These are phyloP conservation scores for Rutstroemia sp. DNA, from an alignment of 2,329 filamentous ascomycete species.

Conservation along the genomic window DNA sequence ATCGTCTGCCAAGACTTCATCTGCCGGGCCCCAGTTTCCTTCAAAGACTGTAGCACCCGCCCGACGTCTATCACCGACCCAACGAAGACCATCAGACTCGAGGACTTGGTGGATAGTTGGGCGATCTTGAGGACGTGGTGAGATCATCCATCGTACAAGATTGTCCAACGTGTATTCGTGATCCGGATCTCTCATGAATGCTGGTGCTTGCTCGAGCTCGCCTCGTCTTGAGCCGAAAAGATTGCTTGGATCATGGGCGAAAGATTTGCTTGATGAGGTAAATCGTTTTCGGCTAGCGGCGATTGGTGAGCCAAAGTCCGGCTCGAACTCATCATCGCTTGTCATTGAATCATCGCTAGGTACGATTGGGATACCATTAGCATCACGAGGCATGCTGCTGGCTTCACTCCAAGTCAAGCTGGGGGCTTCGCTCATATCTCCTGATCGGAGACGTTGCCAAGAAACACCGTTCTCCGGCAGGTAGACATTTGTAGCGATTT, in stretches of 20 bases:
- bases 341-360: conserved; percentile 28
- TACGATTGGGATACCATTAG: conserved; percentile 58
- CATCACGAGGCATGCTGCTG: conserved; percentile 65
- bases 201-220: conserved; percentile 61
- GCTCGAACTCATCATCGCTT: conserved; percentile 34
- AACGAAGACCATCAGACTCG: conserved; percentile 64
- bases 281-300: conserved; percentile 25
- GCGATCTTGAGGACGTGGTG: conserved; percentile 62
- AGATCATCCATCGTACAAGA: conserved; percentile 83
- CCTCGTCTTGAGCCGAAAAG: conserved; percentile 36
- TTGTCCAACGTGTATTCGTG: conserved; percentile 73
- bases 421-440: conserved; percentile 82
- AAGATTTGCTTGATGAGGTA: conserved; percentile 23
- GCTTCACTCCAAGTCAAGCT: conserved; percentile 76
- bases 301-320: conserved; percentile 32
- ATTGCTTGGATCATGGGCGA: conserved; percentile 29
- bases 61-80: conserved; percentile 69
- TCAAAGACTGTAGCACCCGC: conserved; percentile 94
- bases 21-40: conserved; percentile 86
- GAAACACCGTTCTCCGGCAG: conserved; percentile 87
- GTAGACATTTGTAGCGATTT: conserved; percentile 89
- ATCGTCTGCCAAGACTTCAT: conserved; percentile 35
- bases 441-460: conserved; percentile 84
- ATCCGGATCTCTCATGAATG: conserved; percentile 77
- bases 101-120: conserved; percentile 71